These are phyloP conservation scores for Erythrophleum ivorense DNA, from an alignment of 331 rosid genomes.

Conservation along the genomic window DNA sequence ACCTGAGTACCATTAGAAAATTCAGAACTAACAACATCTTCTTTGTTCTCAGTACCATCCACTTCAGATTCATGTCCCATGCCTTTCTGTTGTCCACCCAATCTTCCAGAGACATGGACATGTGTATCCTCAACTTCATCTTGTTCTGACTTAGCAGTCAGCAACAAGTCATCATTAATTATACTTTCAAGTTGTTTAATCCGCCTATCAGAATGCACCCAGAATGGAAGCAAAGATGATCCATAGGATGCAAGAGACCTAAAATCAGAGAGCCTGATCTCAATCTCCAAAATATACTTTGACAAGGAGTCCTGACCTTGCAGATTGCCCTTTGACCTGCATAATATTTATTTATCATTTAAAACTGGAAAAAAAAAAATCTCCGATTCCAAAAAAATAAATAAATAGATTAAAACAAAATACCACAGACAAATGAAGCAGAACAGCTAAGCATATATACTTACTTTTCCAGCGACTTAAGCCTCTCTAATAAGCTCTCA, in stretches of 20 bases:
- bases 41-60: slow-evolving; percentile 38
- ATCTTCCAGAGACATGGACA: slow-evolving; percentile 40
- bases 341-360: slow-evolving; percentile 28
- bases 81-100: slow-evolving; percentile 44
- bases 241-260: slow-evolving; percentile 70
- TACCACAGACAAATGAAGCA: slow-evolving; percentile 29
- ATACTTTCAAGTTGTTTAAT: slow-evolving; percentile 70
- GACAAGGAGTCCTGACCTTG: slow-evolving; percentile 55
- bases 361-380: neutral
- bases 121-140: slow-evolving; percentile 52
- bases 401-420: slow-evolving; percentile 34
- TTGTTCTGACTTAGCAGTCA: slow-evolving; percentile 39
- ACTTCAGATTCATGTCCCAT: slow-evolving; percentile 45
- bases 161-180: slow-evolving; percentile 58
- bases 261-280: slow-evolving; percentile 83
- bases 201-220: slow-evolving; percentile 83
- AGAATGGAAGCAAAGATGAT: slow-evolving; percentile 78
- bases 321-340: slow-evolving; percentile 62
- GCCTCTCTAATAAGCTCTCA: slow-evolving; percentile 70
- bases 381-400: neutral
- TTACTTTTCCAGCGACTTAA: slow-evolving; percentile 71
- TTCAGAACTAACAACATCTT: slow-evolving; percentile 40
- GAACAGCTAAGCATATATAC: slow-evolving; percentile 17
- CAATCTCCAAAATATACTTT: slow-evolving; percentile 71
- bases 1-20: slow-evolving; percentile 45